These are phyloP conservation scores for Solanum habrochaites DNA, from an alignment of 257 asterid species.

Conservation along the genomic window DNA sequence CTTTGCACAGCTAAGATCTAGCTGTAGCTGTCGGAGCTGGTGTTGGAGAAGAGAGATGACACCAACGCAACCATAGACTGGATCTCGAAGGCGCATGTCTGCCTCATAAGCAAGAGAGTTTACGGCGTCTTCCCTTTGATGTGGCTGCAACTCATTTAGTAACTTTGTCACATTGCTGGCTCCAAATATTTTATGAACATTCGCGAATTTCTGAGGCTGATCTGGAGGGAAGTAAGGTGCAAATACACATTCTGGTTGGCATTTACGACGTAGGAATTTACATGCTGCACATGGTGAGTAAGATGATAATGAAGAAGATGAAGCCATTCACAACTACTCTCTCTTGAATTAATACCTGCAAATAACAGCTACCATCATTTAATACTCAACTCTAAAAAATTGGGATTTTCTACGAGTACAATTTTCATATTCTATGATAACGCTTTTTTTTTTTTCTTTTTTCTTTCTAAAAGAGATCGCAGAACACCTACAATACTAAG, in stretches of 20 bases:
- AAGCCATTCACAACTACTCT: neutral
- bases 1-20: slow-evolving; percentile 66
- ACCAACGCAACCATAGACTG: slow-evolving; percentile 73
- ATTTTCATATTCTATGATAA: neutral
- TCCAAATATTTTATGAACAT: slow-evolving; percentile 65
- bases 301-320: slow-evolving; percentile 37
- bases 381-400: neutral
- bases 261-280: slow-evolving; percentile 64
- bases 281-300: slow-evolving; percentile 71
- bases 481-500: neutral
- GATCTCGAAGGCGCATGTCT: slow-evolving; percentile 73
- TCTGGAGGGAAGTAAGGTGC: slow-evolving; percentile 75
- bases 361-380: neutral
- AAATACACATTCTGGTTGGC: slow-evolving; percentile 66
- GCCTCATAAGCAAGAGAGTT: slow-evolving; percentile 66
- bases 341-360: neutral
- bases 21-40: slow-evolving; percentile 71
- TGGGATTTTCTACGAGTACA: neutral
- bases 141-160: slow-evolving; percentile 61
- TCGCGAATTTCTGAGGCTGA: slow-evolving; percentile 63
- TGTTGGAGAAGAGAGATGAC: slow-evolving; percentile 74
- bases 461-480: neutral
- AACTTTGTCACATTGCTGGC: slow-evolving; percentile 72
- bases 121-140: slow-evolving; percentile 67
- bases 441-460: too few relatives aligned